Percentiles rank a stretch among this genome's conserved stretches.
Conservation (phyloP, 1,284 basidiomycete genomes). For the Melanopsichium pennsylvanicum region DNA sequence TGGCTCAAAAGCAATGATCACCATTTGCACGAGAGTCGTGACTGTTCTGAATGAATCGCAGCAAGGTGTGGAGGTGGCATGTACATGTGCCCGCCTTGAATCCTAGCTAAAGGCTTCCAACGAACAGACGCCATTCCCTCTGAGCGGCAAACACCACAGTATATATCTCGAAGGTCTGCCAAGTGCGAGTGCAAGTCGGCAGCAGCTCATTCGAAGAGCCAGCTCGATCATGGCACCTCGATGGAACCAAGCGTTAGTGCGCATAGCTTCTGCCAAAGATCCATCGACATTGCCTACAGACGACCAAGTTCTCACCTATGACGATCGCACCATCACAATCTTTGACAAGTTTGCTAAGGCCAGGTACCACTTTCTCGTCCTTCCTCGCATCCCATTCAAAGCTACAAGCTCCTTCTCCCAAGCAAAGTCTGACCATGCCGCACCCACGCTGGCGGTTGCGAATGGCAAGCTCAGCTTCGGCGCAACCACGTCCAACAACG, state of each 20-base stretch:
- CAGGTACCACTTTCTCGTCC: conserved; percentile 49
- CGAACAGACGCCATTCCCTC: no score
- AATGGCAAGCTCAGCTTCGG: conserved; percentile 50
- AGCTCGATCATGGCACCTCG: conserved; percentile 1
- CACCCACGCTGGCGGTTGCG: conserved; percentile 14
- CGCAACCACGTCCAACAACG: conserved; percentile 14
- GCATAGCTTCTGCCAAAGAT: conserved; percentile 33
- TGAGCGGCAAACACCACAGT: no score
- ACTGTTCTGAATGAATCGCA: no score
- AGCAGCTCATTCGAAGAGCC: neutral
- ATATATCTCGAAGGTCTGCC: no score
- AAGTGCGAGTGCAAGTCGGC: neutral
- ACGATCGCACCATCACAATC: conserved; percentile 74
- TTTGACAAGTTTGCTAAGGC: conserved; percentile 84
- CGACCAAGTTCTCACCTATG: conserved; percentile 74
- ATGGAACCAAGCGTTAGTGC: conserved; percentile 37
- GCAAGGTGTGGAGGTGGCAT: no score
- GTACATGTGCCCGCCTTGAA: no score
- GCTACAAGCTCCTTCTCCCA: neutral
- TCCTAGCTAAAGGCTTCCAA: no score
- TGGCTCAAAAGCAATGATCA: neutral
- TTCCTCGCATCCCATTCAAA: conserved; percentile 47
- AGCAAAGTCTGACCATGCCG: neutral
- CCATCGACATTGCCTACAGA: conserved; percentile 13
- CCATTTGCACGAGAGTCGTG: no score